These are phyloP conservation scores for Hansenula lynferdii DNA, from an alignment of 1,139 yeast genomes.

Conservation along the genomic window DNA sequence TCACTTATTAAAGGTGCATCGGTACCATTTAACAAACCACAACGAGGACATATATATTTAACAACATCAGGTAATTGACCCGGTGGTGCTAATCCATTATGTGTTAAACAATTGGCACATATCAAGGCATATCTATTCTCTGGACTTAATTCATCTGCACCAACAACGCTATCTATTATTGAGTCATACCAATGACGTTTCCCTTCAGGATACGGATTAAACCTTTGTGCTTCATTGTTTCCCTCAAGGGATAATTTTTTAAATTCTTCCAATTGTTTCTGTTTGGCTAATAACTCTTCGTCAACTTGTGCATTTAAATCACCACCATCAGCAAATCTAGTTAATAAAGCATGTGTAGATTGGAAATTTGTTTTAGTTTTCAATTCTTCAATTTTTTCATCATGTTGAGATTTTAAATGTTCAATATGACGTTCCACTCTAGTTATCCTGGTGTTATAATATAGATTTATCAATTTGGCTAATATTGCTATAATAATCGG, in stretches of 20 bases:
- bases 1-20: not conserved
- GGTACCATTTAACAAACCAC: constrained; percentile 50
- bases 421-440: constrained; percentile 20
- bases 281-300: constrained; percentile 37
- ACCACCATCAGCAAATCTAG: constrained; percentile 50
- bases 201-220: not conserved
- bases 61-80: constrained; percentile 53
- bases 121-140: constrained; percentile 68
- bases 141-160: constrained; percentile 66
- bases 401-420: constrained; percentile 40
- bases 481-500: constrained; percentile 7
- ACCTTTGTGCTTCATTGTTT: constrained; percentile 4
- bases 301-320: constrained; percentile 30
- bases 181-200: constrained; percentile 14
- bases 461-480: not conserved
- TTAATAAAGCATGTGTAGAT: constrained; percentile 67
- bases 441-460: constrained; percentile 11
- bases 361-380: constrained; percentile 77
- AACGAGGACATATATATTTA: constrained; percentile 65
- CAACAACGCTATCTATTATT: constrained; percentile 51
- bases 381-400: constrained; percentile 63
- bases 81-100: constrained; percentile 84
- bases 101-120: constrained; percentile 58
- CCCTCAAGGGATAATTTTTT: constrained; percentile 24
- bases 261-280: constrained; percentile 34